Evolutionary conservation across 2,329 filamentous ascomycete species (phyloP).

Genomic region (Pseudogymnoascus verrucosus): DNA sequence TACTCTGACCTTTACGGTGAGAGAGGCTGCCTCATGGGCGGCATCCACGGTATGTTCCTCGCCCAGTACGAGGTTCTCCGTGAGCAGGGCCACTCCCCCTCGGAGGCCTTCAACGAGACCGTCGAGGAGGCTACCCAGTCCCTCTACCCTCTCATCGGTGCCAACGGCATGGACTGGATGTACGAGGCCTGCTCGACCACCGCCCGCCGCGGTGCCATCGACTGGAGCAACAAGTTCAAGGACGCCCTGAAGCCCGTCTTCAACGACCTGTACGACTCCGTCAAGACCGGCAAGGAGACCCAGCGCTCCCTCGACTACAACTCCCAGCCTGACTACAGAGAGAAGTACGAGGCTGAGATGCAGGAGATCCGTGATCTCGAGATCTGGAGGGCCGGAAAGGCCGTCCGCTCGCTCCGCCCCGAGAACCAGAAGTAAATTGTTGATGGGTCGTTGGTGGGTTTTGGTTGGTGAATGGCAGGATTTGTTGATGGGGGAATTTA

Average conservation of each 20-base stretch:
- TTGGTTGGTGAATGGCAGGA: constrained; percentile 16
- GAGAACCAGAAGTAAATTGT: constrained; percentile 66
- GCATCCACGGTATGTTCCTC: constrained; percentile 99
- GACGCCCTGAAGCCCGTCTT: constrained; percentile 97
- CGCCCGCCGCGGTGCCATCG: constrained; percentile 93
- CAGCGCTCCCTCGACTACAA: constrained; percentile 96
- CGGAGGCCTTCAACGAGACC: constrained; percentile 99
- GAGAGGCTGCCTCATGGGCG: constrained; percentile 99
- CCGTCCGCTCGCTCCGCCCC: constrained; percentile 79
- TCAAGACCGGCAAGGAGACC: constrained; percentile 87
- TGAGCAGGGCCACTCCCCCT: constrained; percentile 94
- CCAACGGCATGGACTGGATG: constrained; percentile 99
- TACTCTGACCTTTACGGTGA: constrained; percentile 99
- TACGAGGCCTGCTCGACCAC: constrained; percentile 99
- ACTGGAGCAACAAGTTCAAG: constrained; percentile 98
- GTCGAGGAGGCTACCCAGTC: constrained; percentile 99
- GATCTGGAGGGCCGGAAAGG: constrained; percentile 99
- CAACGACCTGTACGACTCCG: constrained; percentile 91
- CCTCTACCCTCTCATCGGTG: constrained; percentile 94
- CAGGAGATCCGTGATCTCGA: constrained; percentile 95
- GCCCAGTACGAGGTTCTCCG: constrained; percentile 99
- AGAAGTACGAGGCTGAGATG: constrained; percentile 97
- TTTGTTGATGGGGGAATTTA: constrained; percentile 3
- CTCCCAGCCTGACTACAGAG: constrained; percentile 87
- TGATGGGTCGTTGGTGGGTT: constrained; percentile 11